Evolutionary conservation across 2,329 filamentous ascomycete genomes (phyloP), one percentile per base, ranked within the genome.

Genomic region (Fusarium pilosicola): DNA sequence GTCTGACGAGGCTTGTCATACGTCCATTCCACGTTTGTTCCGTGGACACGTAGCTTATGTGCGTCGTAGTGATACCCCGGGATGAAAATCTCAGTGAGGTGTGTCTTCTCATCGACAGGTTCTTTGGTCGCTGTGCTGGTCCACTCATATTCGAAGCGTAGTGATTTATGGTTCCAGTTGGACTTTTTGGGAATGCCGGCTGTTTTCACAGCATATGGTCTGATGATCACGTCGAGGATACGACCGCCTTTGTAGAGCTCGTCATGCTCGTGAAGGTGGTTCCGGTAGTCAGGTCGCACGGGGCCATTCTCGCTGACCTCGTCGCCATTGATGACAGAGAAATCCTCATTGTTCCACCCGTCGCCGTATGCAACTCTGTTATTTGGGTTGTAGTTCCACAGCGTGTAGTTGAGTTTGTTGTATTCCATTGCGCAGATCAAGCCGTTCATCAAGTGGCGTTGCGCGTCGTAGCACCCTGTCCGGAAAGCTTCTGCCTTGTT

Each of bases 311-410:
- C 79, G 3, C 77, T 75, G 15, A 75, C 70, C 1, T 77, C 76
- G 60, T 84, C 79, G 26, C 81, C 79, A 13, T 83, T 84, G 26
- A 84, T 76, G 30, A 85, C 74, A 1, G 83, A 85, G 56, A 85
- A 85, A 51, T 85, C 83, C 62, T 85, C 83, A 61, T 81, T 83
- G 63, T 85, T 85, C 83, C 83, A 85, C 3, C 83, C 81, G 17
- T 85, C 83, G 1, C 83, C 83, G 14, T 82, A 82, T 69, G 82
- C 81, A 38, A 81, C 77, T 9, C 78, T 71, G 58, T 83, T 84
- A 41, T 81, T 78, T 0, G 82, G 82, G 51, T 84, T 84, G 48
- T 83, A 83, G 61, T 85, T 84, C 78, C 83, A 83, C 11, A 84
- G 68, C 0, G 83, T 84, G 22, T 84, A 83, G 6, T 78, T 81